These are phyloP conservation scores for Puccinellia tenuiflora DNA, from an alignment of 176 grass and related monocot species.

Conservation along the genomic window DNA sequence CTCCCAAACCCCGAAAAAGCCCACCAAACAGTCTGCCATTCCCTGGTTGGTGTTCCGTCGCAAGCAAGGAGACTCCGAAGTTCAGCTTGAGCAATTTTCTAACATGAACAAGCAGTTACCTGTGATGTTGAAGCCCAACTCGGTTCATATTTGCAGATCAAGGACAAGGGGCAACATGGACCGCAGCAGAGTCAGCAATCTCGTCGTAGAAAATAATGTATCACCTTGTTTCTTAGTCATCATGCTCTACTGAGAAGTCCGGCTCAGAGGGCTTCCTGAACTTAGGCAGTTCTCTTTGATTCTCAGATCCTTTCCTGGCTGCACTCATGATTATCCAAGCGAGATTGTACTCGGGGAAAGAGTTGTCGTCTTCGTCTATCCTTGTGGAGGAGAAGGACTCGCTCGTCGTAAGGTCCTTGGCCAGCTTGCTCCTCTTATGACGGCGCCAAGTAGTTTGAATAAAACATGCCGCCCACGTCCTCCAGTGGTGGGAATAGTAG, in stretches of 20 bases:
- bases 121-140: background rate
- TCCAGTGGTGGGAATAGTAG: conserved; percentile 93
- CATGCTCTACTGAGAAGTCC: conserved; percentile 76
- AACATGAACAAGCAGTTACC: background rate
- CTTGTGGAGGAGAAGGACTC: conserved; percentile 59
- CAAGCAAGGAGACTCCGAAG: background rate
- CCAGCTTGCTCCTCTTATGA: conserved; percentile 61
- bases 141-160: background rate
- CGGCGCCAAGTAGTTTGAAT: conserved; percentile 83
- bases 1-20: too few species aligned
- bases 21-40: background rate
- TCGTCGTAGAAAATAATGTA: background rate
- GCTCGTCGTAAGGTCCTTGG: conserved; percentile 64
- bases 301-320: conserved; percentile 46
- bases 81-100: background rate
- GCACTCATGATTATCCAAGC: conserved; percentile 33
- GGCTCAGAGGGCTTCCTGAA: conserved; percentile 83
- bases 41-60: background rate
- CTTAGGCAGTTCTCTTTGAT: conserved; percentile 52
- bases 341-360: conserved; percentile 27
- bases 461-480: conserved; percentile 74
- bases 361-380: conserved; percentile 35
- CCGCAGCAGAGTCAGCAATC: conserved; percentile 7
- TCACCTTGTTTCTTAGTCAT: conserved; percentile 32
- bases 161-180: too few species aligned